A percentile compares a stretch with the other conserved stretches of the same genome.
These are phyloP conservation scores for Albugo candida DNA, from an alignment of 352 stramenopile species.

Conservation along the genomic window DNA sequence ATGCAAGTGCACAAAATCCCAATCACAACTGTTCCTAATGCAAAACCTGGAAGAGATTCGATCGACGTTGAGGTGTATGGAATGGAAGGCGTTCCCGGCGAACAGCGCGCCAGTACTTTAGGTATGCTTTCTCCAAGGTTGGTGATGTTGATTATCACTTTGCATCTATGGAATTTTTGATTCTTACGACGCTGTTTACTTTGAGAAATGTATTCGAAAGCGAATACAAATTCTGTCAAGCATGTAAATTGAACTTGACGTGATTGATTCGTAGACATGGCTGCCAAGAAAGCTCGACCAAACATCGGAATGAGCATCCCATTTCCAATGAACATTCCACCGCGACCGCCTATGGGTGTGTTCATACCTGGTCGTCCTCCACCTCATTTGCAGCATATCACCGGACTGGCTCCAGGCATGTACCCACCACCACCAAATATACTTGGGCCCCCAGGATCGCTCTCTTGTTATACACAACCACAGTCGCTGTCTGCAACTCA, in stretches of 20 bases:
- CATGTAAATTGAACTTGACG: too few relatives aligned
- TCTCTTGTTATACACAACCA: too few relatives aligned
- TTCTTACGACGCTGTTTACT: too few relatives aligned
- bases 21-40: constrained; percentile 64
- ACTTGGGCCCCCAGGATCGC: constrained; percentile 5
- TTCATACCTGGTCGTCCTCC: constrained; percentile 25
- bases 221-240: too few relatives aligned
- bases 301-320: constrained; percentile 5
- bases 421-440: constrained; percentile 19
- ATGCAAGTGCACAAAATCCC: constrained; percentile 80
- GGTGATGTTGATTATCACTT: neutral
- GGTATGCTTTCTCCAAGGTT: constrained; percentile 3
- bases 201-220: too few relatives aligned
- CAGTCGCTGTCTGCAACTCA: too few relatives aligned
- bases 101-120: neutral
- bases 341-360: constrained; percentile 15
- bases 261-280: too few relatives aligned
- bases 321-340: constrained; percentile 23
- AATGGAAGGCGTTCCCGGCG: constrained; percentile 61
- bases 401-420: constrained; percentile 10
- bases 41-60: constrained; percentile 61
- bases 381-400: constrained; percentile 18
- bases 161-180: neutral
- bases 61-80: constrained; percentile 77
- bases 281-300: too few relatives aligned